Evolutionary conservation across 140 eudicot species (phyloP).

Genomic region (Stevia rebaudiana): DNA sequence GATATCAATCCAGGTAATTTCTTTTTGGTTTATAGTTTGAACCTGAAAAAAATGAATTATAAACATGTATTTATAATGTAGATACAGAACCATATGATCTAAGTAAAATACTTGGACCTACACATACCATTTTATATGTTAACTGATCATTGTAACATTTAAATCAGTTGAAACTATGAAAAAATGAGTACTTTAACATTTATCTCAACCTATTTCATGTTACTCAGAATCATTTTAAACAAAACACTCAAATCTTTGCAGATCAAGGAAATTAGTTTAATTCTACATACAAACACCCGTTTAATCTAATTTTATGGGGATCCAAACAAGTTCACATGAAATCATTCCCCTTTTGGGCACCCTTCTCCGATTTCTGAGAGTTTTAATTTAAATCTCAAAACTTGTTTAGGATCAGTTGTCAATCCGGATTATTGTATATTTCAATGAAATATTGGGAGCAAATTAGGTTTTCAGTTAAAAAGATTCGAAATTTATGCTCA

Average conservation of each 20-base stretch:
- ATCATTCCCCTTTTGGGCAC: not conserved
- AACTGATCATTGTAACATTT: not conserved
- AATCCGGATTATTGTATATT: not conserved
- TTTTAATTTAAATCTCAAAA: not conserved
- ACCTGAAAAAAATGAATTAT: constrained; percentile 14
- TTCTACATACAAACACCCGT: not conserved
- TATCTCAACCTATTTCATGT: not conserved
- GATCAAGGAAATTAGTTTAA: not conserved
- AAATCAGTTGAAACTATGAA: not conserved
- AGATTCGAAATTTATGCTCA: not conserved
- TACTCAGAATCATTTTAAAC: not conserved
- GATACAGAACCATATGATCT: not conserved
- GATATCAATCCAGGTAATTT: constrained; percentile 15
- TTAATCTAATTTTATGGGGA: not conserved
- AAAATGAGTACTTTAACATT: not conserved
- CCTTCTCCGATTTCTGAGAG: not conserved
- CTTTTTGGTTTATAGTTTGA: not conserved
- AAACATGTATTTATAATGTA: constrained; percentile 12
- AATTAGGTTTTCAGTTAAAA: not conserved
- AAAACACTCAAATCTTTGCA: not conserved
- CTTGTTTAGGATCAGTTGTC: not conserved
- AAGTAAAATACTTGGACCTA: constrained; percentile 2
- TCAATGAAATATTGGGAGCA: not conserved
- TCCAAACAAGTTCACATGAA: not conserved
- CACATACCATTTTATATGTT: not conserved